Percentiles rank a stretch among this genome's conserved stretches.
These are phyloP conservation scores for Gnaphalium uliginosum DNA, from an alignment of 129 eudicot genomes.

Conservation along the genomic window DNA sequence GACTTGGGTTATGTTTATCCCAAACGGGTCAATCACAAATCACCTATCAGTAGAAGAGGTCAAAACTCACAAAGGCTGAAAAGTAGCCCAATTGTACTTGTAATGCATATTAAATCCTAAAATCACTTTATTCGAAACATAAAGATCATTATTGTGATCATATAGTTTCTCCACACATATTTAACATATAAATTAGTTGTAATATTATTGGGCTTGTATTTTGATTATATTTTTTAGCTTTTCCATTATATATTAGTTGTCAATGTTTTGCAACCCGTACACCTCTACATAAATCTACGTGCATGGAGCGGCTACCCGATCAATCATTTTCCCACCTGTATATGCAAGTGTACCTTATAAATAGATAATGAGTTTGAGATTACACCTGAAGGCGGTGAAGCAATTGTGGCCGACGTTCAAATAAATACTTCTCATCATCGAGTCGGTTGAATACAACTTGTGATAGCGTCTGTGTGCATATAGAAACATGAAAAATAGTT, in stretches of 20 bases:
- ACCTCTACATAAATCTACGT: not conserved
- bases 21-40: not conserved
- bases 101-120: too few relatives aligned
- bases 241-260: not conserved
- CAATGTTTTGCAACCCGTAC: too few relatives aligned
- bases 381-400: conserved; percentile 93
- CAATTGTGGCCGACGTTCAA: conserved; percentile 82
- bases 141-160: too few relatives aligned
- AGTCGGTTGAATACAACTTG: conserved; percentile 84
- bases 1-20: not conserved
- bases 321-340: not conserved
- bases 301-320: not conserved
- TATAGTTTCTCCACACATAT: too few relatives aligned
- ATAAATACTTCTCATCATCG: conserved; percentile 74
- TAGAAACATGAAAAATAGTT: conserved; percentile 7
- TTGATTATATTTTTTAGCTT: not conserved
- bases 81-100: not conserved
- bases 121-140: too few relatives aligned
- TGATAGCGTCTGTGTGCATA: conserved; percentile 62
- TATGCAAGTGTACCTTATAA: not conserved
- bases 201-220: not conserved
- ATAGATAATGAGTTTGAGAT: conserved; percentile 15
- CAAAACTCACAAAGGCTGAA: not conserved
- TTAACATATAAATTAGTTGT: not conserved
- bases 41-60: not conserved